Base-by-base conservation (phyloP, 352 stramenopile species). In the Phytophthora ohioensis region DNA sequence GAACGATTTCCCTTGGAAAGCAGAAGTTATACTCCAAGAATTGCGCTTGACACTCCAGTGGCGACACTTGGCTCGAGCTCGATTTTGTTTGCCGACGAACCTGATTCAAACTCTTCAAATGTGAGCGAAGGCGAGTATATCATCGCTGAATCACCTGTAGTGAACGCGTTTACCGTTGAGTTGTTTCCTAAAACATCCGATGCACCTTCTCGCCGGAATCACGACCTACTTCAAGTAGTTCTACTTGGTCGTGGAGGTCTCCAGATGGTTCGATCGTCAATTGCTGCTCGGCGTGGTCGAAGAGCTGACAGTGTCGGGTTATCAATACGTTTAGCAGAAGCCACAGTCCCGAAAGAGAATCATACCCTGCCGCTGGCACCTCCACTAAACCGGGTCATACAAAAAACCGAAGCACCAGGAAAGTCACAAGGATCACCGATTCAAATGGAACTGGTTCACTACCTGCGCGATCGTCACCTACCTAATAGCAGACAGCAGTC, bases 11-110 rank as follows among this genome's bases (percentile, higher is more conserved):
- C 42, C 15, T 27, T 47, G 2, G 31, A 41, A 74, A 48, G 66
- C 13, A 66, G 56, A 5, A n/a, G 27, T 5, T 10, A 57, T 43
- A 31, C 13, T 58, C 30, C 48, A 34, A 81, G 71, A 13, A 34
- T 88, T 0, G 52, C 71, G 13, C 53, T 86, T 4, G 74, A 85
- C 47, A 80, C 76, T 9, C 71, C 73, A 3, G 65, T 88, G n/a
- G 79, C 78, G 4, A 77, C 76, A 0, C 54, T 88, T 21, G 78
- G 73, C 9, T 41, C 67, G n/a, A 75, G 73, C 3, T 62, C 75
- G 1, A 78, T 88, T 35, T 43, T 85, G 4, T 81, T 78, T 41
- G 61, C 72, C 5, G 69, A 84, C 27, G 67, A 64, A 30, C 11
- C 10, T 3, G 31, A 43, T 42, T 41, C 17, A 64, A 57, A 66